Conservation (phyloP, 768 basidiomycete genomes). For the Lactarius hatsudake region DNA sequence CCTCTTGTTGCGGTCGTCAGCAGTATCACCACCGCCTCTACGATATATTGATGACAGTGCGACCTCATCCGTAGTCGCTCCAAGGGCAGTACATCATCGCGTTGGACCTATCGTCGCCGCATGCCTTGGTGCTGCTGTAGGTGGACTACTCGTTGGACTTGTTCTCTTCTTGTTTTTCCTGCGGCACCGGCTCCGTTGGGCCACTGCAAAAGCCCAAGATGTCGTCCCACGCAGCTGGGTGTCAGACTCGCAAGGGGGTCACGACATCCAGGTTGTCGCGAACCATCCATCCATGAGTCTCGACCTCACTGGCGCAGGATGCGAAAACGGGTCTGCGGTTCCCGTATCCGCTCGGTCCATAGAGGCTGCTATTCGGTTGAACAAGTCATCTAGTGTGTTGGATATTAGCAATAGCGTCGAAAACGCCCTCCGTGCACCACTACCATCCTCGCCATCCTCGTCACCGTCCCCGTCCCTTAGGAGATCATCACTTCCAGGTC, state of each 20-base stretch:
- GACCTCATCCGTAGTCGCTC: background rate
- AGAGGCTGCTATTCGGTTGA: background rate
- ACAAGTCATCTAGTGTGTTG: slow-evolving; percentile 8
- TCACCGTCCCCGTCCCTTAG: background rate
- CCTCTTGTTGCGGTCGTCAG: background rate
- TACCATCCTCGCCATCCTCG: background rate
- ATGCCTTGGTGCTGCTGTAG: slow-evolving; percentile 8
- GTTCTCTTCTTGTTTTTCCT: slow-evolving; percentile 13
- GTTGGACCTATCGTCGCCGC: slow-evolving; percentile 4
- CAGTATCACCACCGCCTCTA: background rate
- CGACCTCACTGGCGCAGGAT: slow-evolving; percentile 15
- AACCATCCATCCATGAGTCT: slow-evolving; percentile 13
- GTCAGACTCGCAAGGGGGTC: background rate
- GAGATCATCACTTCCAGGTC: slow-evolving; percentile 2
- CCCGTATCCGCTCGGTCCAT: background rate
- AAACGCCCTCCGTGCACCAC: slow-evolving; percentile 10
- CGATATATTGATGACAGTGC: background rate
- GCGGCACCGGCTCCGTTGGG: slow-evolving; percentile 7
- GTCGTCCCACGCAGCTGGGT: slow-evolving; percentile 5
- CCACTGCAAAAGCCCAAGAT: background rate
- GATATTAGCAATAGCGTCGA: slow-evolving; percentile 16
- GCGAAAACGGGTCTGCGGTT: background rate
- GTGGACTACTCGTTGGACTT: slow-evolving; percentile 10
- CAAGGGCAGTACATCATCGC: background rate
- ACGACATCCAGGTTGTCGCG: background rate